Conservation (phyloP, 768 basidiomycete species). For the Daedaleopsis sinensis region DNA sequence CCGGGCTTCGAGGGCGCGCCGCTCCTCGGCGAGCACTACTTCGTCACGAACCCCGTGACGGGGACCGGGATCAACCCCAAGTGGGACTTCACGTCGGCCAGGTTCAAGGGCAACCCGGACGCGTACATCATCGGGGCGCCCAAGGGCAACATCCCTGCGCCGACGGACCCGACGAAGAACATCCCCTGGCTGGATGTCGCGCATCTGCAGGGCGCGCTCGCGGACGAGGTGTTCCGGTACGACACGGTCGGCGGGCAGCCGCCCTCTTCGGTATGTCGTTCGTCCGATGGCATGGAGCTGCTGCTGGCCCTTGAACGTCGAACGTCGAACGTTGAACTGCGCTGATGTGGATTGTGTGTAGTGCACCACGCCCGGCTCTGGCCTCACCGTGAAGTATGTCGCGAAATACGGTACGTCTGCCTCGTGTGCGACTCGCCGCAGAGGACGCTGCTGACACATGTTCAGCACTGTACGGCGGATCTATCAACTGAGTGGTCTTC, state of each 20-base stretch:
- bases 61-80: slow-evolving; percentile 33
- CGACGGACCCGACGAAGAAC: slow-evolving; percentile 27
- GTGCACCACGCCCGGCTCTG: slow-evolving; percentile 25
- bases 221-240: slow-evolving; percentile 32
- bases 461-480: slow-evolving; percentile 24
- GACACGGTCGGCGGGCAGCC: slow-evolving; percentile 38
- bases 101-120: slow-evolving; percentile 18
- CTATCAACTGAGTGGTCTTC: not conserved
- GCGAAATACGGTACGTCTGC: slow-evolving; percentile 25
- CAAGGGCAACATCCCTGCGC: slow-evolving; percentile 31
- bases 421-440: too few species aligned
- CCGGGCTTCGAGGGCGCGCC: slow-evolving; percentile 23
- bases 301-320: too few species aligned
- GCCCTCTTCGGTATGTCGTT: slow-evolving; percentile 31
- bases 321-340: too few species aligned
- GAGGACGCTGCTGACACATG: not conserved
- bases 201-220: slow-evolving; percentile 29
- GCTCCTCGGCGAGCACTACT: slow-evolving; percentile 41
- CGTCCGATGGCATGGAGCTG: not conserved
- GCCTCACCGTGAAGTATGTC: slow-evolving; percentile 30
- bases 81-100: slow-evolving; percentile 36
- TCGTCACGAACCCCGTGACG: slow-evolving; percentile 36
- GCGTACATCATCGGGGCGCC: slow-evolving; percentile 31
- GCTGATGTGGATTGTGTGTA: not conserved
- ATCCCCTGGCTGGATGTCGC: slow-evolving; percentile 41